A percentile compares a stretch with the other conserved stretches of the same genome.
Evolutionary conservation across 1,284 basidiomycete genomes (phyloP).

Genomic region (Rhodotorula sp.): DNA sequence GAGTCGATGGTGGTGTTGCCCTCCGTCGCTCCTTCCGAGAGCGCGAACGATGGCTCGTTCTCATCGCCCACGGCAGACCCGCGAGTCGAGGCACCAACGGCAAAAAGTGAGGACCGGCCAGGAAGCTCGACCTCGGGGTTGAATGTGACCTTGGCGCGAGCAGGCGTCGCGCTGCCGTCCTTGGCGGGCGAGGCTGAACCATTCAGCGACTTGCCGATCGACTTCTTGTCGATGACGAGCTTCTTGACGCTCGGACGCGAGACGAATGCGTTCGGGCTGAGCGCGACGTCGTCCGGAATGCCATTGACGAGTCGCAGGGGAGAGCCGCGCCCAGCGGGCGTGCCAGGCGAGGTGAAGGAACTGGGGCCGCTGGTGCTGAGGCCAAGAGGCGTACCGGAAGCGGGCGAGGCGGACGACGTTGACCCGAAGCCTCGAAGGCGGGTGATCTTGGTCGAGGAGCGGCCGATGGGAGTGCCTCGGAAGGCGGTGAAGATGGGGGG

Average conservation of each 20-base stretch:
- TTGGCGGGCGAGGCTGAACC: not conserved
- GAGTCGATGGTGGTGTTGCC: conserved; percentile 32
- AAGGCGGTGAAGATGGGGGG: conserved; percentile 51
- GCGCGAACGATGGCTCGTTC: conserved; percentile 11
- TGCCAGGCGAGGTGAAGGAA: conserved; percentile 6
- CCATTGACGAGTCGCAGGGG: conserved; percentile 51
- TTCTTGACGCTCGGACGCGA: conserved; percentile 88
- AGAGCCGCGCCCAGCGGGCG: conserved; percentile 17
- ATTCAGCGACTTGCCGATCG: conserved; percentile 32
- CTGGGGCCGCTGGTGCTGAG: conserved; percentile 33
- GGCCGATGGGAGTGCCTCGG: conserved; percentile 44
- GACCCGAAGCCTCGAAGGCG: conserved; percentile 55
- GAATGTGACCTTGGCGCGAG: conserved; percentile 38
- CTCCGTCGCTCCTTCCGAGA: conserved; percentile 19
- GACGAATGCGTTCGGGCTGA: conserved; percentile 61
- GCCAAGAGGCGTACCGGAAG: conserved; percentile 16
- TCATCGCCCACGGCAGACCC: not conserved
- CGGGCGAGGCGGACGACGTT: conserved; percentile 41
- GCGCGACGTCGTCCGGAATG: conserved; percentile 57
- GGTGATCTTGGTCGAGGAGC: conserved; percentile 52
- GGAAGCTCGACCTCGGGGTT: conserved; percentile 38
- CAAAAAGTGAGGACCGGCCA: conserved; percentile 25
- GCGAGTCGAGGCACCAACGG: conserved; percentile 4
- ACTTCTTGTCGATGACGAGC: conserved; percentile 73
- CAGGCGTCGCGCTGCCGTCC: conserved; percentile 8